phyloP scores from a whole-genome alignment of 768 basidiomycete genomes.

The Russula griseocarnosa region DNA sequence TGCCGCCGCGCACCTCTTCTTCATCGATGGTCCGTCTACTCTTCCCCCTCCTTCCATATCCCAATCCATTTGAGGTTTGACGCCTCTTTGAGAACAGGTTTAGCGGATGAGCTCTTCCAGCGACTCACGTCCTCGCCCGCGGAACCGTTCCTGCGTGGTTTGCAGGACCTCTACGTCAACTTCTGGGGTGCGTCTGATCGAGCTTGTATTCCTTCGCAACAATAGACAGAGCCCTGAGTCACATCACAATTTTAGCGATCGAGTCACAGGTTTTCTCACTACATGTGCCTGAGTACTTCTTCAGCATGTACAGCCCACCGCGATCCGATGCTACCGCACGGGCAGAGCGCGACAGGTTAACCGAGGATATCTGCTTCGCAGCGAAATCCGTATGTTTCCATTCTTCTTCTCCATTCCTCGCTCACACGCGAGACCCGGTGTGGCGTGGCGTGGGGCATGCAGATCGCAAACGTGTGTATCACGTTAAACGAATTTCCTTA shows the following conservation, averaged over 20 bases:
- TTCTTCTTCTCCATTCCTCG: not conserved
- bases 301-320: slow-evolving; percentile 83
- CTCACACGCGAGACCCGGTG: not conserved
- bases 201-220: not conserved
- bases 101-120: slow-evolving; percentile 68
- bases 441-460: not conserved
- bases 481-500: slow-evolving; percentile 88
- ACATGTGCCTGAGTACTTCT: slow-evolving; percentile 75
- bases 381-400: slow-evolving; percentile 57
- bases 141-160: slow-evolving; percentile 65
- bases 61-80: not conserved
- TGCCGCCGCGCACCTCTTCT: slow-evolving; percentile 84
- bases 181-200: slow-evolving; percentile 70
- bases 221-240: not conserved
- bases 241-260: slow-evolving; percentile 49
- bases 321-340: slow-evolving; percentile 63
- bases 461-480: slow-evolving; percentile 89
- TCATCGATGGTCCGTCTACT: slow-evolving; percentile 72
- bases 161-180: slow-evolving; percentile 89
- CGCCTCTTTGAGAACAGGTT: slow-evolving; percentile 48
- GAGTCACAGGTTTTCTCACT: slow-evolving; percentile 86
- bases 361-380: slow-evolving; percentile 79
- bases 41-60: not conserved
- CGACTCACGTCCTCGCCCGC: slow-evolving; percentile 71
- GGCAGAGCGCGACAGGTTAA: slow-evolving; percentile 66